Evolutionary conservation across 2,329 filamentous ascomycete species (phyloP), one percentile per base, ranked within the genome.

Genomic region (Botrytis porri): DNA sequence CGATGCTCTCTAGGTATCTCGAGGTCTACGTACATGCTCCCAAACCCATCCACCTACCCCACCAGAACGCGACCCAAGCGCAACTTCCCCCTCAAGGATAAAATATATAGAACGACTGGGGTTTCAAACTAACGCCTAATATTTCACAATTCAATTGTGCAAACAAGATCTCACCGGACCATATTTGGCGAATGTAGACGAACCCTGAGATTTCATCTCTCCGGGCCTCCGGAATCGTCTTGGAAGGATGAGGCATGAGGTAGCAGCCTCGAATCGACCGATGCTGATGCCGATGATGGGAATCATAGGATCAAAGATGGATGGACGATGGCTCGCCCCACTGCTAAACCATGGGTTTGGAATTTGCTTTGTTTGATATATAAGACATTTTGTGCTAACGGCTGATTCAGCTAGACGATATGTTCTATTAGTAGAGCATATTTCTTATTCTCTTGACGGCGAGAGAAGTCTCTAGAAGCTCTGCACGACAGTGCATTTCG

Each of bases 51-150:
- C 9, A 48, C 41, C 20, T 48, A 65, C 63, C 63, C 63, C 62
- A 64, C 39, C 62, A 35, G 32, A 48, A 65, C 14, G 43, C 63
- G 63, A 65, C 32, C 32, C 63, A 65, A 65, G 63, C 63, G 43
- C 12, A 51, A 51, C 22, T 18, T 32, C 22, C 29, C 63, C 12
- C 32, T 63, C 61, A n/a, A 39, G 61, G 37, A 43, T 63, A 29
- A 43, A 37, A 43, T 45, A 35, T 48, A 51, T 32, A 48, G 63
- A 65, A 65, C 63, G 43, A 51, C 63, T 65, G 29, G 43, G 29
- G 32, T 65, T 51, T 51, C 63, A 65, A 10, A 9, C 35, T 20
- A n/a, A 37, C 32, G 43, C 63, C 35, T 37, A n/a, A 51, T 20
- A 18, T 63, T 43, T 63, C 61, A n/a, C 16, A n/a, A 29, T 63